A percentile compares a stretch with the other conserved stretches of the same genome.
phyloP scores from a whole-genome alignment of 495 filamentous ascomycete species.

The Neurospora pannonica region DNA sequence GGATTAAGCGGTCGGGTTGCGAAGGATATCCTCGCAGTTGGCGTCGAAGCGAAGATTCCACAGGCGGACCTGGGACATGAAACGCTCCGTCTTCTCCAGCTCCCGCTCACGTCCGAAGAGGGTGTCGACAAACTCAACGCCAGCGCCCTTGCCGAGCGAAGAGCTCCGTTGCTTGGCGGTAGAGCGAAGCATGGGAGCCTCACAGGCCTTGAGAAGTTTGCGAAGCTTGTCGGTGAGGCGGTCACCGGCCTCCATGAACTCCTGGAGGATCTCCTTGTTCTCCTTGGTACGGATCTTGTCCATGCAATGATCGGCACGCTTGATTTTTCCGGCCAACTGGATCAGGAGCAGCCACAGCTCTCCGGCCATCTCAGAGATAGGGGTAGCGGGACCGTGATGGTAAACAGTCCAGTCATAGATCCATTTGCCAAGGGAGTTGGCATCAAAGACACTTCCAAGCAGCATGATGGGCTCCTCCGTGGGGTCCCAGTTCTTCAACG shows the following conservation, averaged over 20 bases:
- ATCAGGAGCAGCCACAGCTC: slow-evolving; percentile 93
- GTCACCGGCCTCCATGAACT: slow-evolving; percentile 88
- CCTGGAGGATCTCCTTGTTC: slow-evolving; percentile 72
- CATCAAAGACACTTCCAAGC: slow-evolving; percentile 91
- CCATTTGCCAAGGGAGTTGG: slow-evolving; percentile 97
- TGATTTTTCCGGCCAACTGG: slow-evolving; percentile 91
- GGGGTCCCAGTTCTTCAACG: slow-evolving; percentile 97
- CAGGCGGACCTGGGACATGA: slow-evolving; percentile 86
- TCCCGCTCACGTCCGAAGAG: slow-evolving; percentile 92
- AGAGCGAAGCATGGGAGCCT: slow-evolving; percentile 73
- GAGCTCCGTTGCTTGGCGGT: slow-evolving; percentile 51
- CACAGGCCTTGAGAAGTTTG: slow-evolving; percentile 79
- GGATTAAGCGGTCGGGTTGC: slow-evolving; percentile 42
- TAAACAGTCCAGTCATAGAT: slow-evolving; percentile 99
- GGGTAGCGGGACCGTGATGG: slow-evolving; percentile 72
- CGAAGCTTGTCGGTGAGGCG: slow-evolving; percentile 79
- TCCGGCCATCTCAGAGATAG: slow-evolving; percentile 86
- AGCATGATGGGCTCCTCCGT: slow-evolving; percentile 85
- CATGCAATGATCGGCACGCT: slow-evolving; percentile 77
- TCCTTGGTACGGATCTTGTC: slow-evolving; percentile 60
- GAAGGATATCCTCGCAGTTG: slow-evolving; percentile 88
- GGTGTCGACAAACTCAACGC: slow-evolving; percentile 92
- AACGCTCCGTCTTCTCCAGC: slow-evolving; percentile 83
- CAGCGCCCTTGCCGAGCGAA: slow-evolving; percentile 85
- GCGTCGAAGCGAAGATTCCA: slow-evolving; percentile 95